Conservation (phyloP, 2,329 filamentous ascomycete species). For the Penicillium sp. region DNA sequence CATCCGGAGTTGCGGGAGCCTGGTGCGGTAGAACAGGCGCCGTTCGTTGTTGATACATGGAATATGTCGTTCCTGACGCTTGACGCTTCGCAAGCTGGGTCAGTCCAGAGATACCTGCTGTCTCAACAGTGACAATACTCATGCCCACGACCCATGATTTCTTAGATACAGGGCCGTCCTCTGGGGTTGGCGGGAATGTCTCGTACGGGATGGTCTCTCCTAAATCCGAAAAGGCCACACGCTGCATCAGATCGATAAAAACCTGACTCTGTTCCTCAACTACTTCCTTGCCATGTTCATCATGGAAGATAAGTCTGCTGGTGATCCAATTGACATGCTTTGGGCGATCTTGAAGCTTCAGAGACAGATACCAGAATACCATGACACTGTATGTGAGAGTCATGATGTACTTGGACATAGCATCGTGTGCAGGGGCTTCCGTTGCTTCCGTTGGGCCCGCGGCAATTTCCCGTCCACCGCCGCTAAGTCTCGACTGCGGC, state of each 20-base stretch:
- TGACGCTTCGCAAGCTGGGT: constrained; percentile 59
- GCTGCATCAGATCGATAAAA: constrained; percentile 92
- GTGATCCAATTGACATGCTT: constrained; percentile 90
- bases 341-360: constrained; percentile 82
- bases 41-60: constrained; percentile 55
- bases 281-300: constrained; percentile 73
- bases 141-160: constrained; percentile 60
- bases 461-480: constrained; percentile 52
- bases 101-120: constrained; percentile 53
- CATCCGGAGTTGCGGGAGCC: constrained; percentile 47
- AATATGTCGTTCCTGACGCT: constrained; percentile 58
- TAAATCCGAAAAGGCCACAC: constrained; percentile 82
- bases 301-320: constrained; percentile 78
- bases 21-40: constrained; percentile 54
- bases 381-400: constrained; percentile 94
- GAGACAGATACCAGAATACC: constrained; percentile 92
- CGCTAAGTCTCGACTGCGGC: constrained; percentile 49
- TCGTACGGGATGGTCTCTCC: constrained; percentile 66
- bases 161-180: constrained; percentile 50
- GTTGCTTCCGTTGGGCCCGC: constrained; percentile 35
- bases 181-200: constrained; percentile 48
- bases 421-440: constrained; percentile 63
- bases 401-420: constrained; percentile 91
- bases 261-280: constrained; percentile 93
- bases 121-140: constrained; percentile 59